Evolutionary conservation across 306 rosid genomes (phyloP), one percentile per base, ranked within the genome.

Genomic region (Acacia acuminata): DNA sequence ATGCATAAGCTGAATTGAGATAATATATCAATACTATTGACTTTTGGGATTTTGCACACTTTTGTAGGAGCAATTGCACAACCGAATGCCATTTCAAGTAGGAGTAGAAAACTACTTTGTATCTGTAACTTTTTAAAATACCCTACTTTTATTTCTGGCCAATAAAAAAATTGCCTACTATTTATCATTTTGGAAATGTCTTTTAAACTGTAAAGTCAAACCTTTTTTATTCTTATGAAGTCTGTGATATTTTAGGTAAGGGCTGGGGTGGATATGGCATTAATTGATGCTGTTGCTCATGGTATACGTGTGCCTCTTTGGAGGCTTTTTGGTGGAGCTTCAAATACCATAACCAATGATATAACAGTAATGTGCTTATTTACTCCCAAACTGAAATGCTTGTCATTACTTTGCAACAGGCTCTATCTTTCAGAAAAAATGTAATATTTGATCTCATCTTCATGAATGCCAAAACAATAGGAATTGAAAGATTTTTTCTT

Each of bases 201-300:
- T 44, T 69, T 16, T 19, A 55, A 45, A 44, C 71, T 71, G 47
- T 73, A 45, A 51, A 45, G 34, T 27, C 22, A 71, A 71, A 51
- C 19, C 4, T 8, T 20, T 51, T 36, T 14, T 43, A 38, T 25
- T 53, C 47, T 79, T 76, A 43, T 70, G 40, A 30, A 50, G 50
- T 69, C 30, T 76, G 55, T 81, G 83, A 78, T 45, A 65, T 86
- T 89, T 87, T 89, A 95, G 98, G 99, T 92, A 69, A 93, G 98
- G 85, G 98, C 98, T 42, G 98, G 98, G 84, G 88, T 95, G 32
- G 98, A 95, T 84, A 95, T 95, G 98, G 98, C 97, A 16, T 27
- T 93, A 78, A 93, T 95, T 67, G 99, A 95, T 70, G 98, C 99
- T 10, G 98, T 82, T 80, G 97, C 97, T 8, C 92, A 55, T 75